Conservation (phyloP, 2,329 filamentous ascomycete genomes). For the Arachnopeziza araneosa region DNA sequence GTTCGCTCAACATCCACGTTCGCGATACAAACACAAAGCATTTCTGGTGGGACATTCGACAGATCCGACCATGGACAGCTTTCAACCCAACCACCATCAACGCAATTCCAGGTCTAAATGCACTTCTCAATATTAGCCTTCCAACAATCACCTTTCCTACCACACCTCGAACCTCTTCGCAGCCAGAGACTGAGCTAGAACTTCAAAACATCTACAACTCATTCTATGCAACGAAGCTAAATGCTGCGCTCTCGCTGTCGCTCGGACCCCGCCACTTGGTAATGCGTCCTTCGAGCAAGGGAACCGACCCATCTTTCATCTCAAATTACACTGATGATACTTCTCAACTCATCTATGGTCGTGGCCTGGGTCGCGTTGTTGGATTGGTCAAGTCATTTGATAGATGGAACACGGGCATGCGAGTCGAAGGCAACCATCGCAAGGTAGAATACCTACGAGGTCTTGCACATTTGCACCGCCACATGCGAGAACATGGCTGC, state of each 20-base stretch:
- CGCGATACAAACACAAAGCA: conserved; percentile 67
- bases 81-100: conserved; percentile 72
- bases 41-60: conserved; percentile 96
- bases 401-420: conserved; percentile 93
- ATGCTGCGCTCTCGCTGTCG: conserved; percentile 73
- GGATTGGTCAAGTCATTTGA: conserved; percentile 90
- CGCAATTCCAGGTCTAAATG: conserved; percentile 64
- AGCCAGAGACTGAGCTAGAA: conserved; percentile 72
- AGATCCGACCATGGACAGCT: conserved; percentile 74
- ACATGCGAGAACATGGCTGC: conserved; percentile 89
- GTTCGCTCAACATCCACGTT: conserved; percentile 65
- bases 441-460: conserved; percentile 85
- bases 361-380: conserved; percentile 58
- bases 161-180: conserved; percentile 42
- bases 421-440: conserved; percentile 75
- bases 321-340: conserved; percentile 48
- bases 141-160: conserved; percentile 54
- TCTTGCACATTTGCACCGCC: conserved; percentile 77
- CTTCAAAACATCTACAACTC: conserved; percentile 59
- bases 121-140: conserved; percentile 66
- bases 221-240: conserved; percentile 82
- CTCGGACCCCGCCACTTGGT: conserved; percentile 57
- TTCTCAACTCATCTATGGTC: conserved; percentile 41
- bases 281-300: conserved; percentile 28
- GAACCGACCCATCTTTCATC: conserved; percentile 37